Base-by-base conservation (phyloP, 139 green algal species). In the Nannochloris sp. region DNA sequence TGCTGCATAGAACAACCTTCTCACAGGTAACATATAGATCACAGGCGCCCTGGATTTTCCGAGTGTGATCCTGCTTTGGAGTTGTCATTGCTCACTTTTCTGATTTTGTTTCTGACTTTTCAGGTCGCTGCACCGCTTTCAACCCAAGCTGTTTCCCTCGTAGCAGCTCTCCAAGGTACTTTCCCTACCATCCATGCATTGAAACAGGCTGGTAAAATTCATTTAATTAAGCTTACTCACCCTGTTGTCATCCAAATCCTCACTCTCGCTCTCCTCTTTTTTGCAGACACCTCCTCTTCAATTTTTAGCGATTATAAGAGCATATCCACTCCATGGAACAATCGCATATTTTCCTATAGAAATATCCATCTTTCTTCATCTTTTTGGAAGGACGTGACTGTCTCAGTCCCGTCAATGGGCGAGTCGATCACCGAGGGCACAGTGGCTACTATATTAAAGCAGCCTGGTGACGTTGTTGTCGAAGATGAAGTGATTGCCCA, bases 401-500 rank as follows among this genome's bases (percentile, higher is more conserved):
- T 86, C 6, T 34, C 7, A 4, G 89, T 96, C 35, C 92, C 92
- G 0, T 56, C 62, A 1, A 98, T 98, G 92, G 92, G 91, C 4
- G 92, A 98, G 61, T 95, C 85, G 3, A 92, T 98, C 56, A 90
- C 87, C 2, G 91, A 97, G 55, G 92, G 92, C 29, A 92, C 81
- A 2, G 82, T 98, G 2, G 90, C 86, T 1, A 64, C 63, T 30
- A 75, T 97, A 25, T 60, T 87, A 12, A 93, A 91, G 64, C 65
- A 89, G 37, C 60, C 60, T 71, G 68, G 76, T 77, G 89, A 98
- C 35, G 13, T 70, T 6, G 86, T 98, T 4, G 75, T 83, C 13
- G 83, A 88, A 61, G 94, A 98, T 64, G 95, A 99, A 45, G 73
- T 98, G 8, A 88, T 99, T 48, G 86, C 91, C 1, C 89, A 97